phyloP scores from a whole-genome alignment of 2,329 filamentous ascomycete genomes.

The Microcyclosporella mali region DNA sequence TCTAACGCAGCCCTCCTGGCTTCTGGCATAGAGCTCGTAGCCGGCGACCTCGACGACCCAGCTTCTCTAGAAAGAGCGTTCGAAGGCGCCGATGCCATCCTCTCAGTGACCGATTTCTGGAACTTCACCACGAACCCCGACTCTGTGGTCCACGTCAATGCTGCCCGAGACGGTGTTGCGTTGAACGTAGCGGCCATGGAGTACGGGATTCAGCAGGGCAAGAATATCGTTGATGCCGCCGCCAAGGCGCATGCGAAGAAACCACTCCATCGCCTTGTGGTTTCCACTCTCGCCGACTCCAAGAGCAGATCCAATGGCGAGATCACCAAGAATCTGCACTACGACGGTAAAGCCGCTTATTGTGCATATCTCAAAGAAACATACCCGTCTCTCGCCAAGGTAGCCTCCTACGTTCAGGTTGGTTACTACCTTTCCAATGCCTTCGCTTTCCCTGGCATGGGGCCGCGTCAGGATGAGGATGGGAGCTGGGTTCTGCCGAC shows the following conservation, averaged over 20 bases:
- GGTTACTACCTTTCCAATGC: constrained; percentile 34
- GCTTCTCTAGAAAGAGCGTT: constrained; percentile 40
- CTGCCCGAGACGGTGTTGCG: constrained; percentile 18
- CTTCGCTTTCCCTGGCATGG: constrained; percentile 6
- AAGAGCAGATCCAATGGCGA: constrained; percentile 37
- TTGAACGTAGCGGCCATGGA: neutral
- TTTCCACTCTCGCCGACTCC: constrained; percentile 35
- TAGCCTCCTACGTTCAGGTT: constrained; percentile 31
- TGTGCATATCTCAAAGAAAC: constrained; percentile 23
- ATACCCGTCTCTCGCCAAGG: constrained; percentile 14
- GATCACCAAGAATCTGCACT: constrained; percentile 36
- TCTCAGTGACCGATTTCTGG: constrained; percentile 10
- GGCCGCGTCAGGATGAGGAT: constrained; percentile 14
- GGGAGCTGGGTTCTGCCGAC: constrained; percentile 16
- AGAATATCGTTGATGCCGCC: neutral
- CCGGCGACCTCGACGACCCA: constrained; percentile 46
- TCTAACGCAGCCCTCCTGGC: neutral
- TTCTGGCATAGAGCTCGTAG: neutral
- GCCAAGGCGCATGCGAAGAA: neutral
- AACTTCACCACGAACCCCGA: too few relatives aligned
- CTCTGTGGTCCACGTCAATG: too few relatives aligned
- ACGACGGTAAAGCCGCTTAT: constrained; percentile 27
- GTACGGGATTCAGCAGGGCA: neutral
- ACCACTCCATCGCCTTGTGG: constrained; percentile 26
- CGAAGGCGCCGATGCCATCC: constrained; percentile 42